Base-by-base conservation (phyloP, 1,284 basidiomycete genomes). In the Microbotryum scabiosae region DNA sequence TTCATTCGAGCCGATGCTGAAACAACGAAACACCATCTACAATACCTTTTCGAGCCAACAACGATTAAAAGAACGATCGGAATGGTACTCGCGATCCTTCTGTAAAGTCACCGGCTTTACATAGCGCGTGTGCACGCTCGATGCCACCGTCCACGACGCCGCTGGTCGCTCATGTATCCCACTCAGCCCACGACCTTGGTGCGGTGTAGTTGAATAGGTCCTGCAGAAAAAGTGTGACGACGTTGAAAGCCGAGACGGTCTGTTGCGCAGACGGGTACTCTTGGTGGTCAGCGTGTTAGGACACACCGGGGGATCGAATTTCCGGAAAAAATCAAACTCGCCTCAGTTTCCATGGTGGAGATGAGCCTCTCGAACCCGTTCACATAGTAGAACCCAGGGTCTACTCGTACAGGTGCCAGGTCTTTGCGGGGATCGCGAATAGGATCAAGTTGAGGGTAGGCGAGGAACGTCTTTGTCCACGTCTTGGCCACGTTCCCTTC, bases 401-500 rank as follows among this genome's bases (percentile, higher is more conserved):
- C 71, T 25, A 62, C 65, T 30, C 66, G 36, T 7, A 72, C 62
- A 1, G 56, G 56, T 23, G 63, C 55, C 25, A 63, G 54, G 43
- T 55, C 36, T 18, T 41, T 53, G 41, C 32, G 53, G 28, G 5
- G 9, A 41, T 4, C 7, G 5, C 36, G 36, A 21, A 69, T 48
- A 2, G 69, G 66, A 10, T 60, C 47, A 7, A 69, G 44, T 20
- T 54, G 18, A 18, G 70, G 70, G 45, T 71, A 72, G 4, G 66
- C 51, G 4, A 54, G 28, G 12, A 30, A 80, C 78, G 86, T 83
- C 75, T 94, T 91, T 61, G 88, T 79, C 67, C 84, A 75, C 9
- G 90, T 81, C 93, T 94, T 97, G 9, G 82, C 81, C 25, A 93
- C 84, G 60, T 84, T 78, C 23, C 82, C 81, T 3, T 72, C 21